Evolutionary conservation across 1,284 basidiomycete genomes (phyloP).

Genomic region (Ustilago hordei): DNA sequence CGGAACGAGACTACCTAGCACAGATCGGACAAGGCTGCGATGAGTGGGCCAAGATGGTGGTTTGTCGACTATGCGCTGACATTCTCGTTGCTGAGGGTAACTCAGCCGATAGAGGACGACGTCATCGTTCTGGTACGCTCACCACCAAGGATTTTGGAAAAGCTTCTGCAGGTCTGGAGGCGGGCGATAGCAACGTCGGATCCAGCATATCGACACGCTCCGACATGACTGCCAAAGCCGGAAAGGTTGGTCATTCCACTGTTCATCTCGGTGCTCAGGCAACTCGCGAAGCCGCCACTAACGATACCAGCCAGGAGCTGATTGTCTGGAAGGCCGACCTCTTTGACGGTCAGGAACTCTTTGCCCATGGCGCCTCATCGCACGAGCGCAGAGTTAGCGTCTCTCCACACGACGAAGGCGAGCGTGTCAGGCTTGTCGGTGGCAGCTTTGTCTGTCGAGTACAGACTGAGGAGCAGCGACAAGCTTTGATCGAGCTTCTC

Average conservation of each 20-base stretch:
- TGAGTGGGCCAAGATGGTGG: slow-evolving; percentile 57
- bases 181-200: slow-evolving; percentile 3
- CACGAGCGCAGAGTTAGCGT: slow-evolving; percentile 31
- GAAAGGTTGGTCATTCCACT: slow-evolving; percentile 15
- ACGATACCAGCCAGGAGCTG: slow-evolving; percentile 6
- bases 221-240: slow-evolving; percentile 47
- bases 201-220: slow-evolving; percentile 49
- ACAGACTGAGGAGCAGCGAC: slow-evolving; percentile 29
- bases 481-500: slow-evolving; percentile 30
- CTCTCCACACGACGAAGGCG: slow-evolving; percentile 30
- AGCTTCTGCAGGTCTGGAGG: slow-evolving; percentile 4
- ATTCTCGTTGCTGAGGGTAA: slow-evolving; percentile 16
- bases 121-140: slow-evolving; percentile 38
- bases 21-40: slow-evolving; percentile 48
- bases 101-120: slow-evolving; percentile 3
- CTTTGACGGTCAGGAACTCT: slow-evolving; percentile 51
- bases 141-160: slow-evolving; percentile 34
- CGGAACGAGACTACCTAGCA: slow-evolving; percentile 44
- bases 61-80: slow-evolving; percentile 46
- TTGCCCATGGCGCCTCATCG: slow-evolving; percentile 19
- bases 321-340: slow-evolving; percentile 49
- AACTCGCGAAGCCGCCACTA: not conserved
- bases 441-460: slow-evolving; percentile 55
- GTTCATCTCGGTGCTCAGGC: not conserved
- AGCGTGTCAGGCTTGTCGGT: slow-evolving; percentile 48